phyloP scores from a whole-genome alignment of 768 basidiomycete genomes.

The Trametes meyenii region DNA sequence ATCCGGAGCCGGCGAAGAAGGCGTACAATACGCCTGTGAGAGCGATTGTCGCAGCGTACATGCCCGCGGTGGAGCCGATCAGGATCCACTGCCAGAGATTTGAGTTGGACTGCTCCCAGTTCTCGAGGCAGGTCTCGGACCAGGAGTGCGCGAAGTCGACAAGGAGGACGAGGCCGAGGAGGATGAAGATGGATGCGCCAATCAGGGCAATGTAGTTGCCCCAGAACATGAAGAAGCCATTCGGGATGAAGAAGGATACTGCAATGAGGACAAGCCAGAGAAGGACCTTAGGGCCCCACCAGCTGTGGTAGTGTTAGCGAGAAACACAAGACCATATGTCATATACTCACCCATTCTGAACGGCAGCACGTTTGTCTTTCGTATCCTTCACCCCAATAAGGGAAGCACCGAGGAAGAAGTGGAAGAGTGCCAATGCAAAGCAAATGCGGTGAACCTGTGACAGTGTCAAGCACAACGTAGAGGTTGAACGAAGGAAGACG shows the following conservation, averaged over 20 bases:
- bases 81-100: conserved; percentile 97
- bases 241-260: conserved; percentile 92
- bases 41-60: conserved; percentile 84
- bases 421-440: conserved; percentile 90
- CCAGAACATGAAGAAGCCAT: conserved; percentile 98
- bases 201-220: conserved; percentile 91
- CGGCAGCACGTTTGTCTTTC: conserved; percentile 86
- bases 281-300: conserved; percentile 98
- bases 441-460: conserved; percentile 90
- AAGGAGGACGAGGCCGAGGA: conserved; percentile 94
- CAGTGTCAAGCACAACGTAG: conserved; percentile 1
- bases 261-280: conserved; percentile 83
- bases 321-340: not conserved
- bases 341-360: conserved; percentile 86
- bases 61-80: conserved; percentile 86
- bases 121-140: conserved; percentile 95
- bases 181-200: conserved; percentile 93
- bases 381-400: conserved; percentile 91
- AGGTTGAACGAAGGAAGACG: conserved; percentile 33
- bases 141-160: conserved; percentile 99
- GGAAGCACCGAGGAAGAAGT: conserved; percentile 74
- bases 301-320: conserved; percentile 48
- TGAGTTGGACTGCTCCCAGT: conserved; percentile 88
- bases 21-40: conserved; percentile 88
- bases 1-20: conserved; percentile 87